Conservation (phyloP, 139 green algal species). For the Chlorella sp. region DNA sequence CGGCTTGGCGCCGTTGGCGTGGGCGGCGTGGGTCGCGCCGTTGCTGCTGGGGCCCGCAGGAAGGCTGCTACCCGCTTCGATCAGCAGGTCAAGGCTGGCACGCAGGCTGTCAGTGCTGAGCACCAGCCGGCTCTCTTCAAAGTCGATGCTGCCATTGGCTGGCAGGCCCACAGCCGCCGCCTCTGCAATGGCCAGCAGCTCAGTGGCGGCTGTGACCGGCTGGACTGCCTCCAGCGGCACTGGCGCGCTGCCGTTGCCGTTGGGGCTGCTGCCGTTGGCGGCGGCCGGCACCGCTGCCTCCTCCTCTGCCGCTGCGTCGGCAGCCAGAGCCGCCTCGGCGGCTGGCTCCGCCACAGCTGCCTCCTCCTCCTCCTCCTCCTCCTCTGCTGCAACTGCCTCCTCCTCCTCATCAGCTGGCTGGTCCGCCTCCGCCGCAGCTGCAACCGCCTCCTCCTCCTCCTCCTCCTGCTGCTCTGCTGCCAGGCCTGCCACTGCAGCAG, state of each 20-base stretch:
- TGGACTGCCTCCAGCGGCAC: too few species aligned
- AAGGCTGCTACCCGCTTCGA: too few species aligned
- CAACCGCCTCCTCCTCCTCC: background rate
- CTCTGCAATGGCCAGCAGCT: background rate
- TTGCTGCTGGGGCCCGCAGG: background rate
- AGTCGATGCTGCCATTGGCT: too few species aligned
- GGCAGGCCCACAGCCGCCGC: too few species aligned
- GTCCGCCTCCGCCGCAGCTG: background rate
- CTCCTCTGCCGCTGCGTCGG: background rate
- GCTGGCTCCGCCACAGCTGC: background rate
- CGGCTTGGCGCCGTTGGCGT: background rate
- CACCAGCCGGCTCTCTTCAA: too few species aligned
- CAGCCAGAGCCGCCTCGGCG: background rate
- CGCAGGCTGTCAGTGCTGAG: too few species aligned
- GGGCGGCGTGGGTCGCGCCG: background rate
- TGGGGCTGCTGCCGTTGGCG: background rate
- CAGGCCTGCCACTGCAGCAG: background rate
- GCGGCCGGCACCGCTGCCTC: background rate
- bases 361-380: constrained; percentile 1
- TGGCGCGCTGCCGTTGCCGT: background rate
- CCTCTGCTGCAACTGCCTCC: background rate
- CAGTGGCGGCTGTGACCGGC: background rate
- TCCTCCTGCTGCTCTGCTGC: background rate
- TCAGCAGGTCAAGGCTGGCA: too few species aligned
- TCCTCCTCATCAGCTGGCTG: background rate